Evolutionary conservation across 1,139 yeast genomes (phyloP).

Genomic region (Saccharomycopsis hybrid): DNA sequence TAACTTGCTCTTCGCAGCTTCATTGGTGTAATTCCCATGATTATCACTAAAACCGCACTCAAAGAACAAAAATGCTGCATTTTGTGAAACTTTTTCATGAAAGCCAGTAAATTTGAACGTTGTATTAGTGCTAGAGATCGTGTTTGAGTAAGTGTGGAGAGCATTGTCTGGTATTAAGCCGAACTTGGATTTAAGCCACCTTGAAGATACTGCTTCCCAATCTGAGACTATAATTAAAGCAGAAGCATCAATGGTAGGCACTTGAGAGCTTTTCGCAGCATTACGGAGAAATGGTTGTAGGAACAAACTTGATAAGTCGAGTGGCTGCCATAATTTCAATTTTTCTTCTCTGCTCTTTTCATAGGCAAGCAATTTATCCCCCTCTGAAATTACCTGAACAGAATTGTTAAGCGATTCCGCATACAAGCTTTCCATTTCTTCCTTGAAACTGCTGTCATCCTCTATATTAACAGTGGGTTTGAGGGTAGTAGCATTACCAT

Average conservation of each 20-base stretch:
- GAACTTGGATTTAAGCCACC: conserved; percentile 16
- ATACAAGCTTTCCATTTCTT: no score
- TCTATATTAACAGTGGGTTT: no score
- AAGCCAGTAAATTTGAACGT: conserved; percentile 6
- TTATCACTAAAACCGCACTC: conserved; percentile 18
- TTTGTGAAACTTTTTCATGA: not conserved
- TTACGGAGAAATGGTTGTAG: not conserved
- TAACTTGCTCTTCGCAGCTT: conserved; percentile 8
- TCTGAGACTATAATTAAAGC: conserved; percentile 4
- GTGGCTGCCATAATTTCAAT: conserved; percentile 8
- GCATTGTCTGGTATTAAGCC: not conserved
- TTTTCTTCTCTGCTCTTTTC: not conserved
- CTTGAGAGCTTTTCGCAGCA: not conserved
- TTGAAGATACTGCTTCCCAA: conserved; percentile 8
- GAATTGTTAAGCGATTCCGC: not conserved
- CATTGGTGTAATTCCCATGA: not conserved
- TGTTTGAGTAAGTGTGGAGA: not conserved
- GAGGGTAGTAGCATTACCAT: not conserved
- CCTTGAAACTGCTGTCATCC: no score
- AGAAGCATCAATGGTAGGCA: not conserved
- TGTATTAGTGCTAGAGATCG: not conserved
- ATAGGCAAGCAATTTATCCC: not conserved
- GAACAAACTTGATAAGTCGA: conserved; percentile 3
- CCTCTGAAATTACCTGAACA: conserved; percentile 1
- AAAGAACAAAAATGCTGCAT: conserved; percentile 14